Conservation (phyloP, 306 rosid species). For the Calophaca sinica region DNA sequence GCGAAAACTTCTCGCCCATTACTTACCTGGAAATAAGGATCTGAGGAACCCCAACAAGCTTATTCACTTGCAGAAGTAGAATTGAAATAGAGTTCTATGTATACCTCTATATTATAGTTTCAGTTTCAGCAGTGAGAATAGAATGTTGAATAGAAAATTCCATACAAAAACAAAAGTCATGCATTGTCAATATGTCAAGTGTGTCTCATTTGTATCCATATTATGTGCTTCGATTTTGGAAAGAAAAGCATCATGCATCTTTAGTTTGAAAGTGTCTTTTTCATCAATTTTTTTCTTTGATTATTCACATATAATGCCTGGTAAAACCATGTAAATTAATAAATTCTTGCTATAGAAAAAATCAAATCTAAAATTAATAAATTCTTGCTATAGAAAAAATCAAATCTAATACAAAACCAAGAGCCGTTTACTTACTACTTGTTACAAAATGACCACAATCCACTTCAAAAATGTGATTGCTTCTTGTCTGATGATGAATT, state of each 20-base stretch:
- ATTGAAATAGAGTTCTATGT: neutral
- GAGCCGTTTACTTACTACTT: conserved; percentile 26
- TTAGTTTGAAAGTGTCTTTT: conserved; percentile 4
- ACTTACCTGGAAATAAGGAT: conserved; percentile 70
- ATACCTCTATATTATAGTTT: neutral
- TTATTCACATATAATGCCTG: neutral
- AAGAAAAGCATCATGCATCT: neutral
- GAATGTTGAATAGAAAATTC: neutral
- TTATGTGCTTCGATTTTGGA: neutral
- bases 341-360: conserved; percentile 29
- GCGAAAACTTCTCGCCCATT: conserved; percentile 59
- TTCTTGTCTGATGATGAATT: conserved; percentile 61
- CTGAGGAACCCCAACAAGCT: neutral
- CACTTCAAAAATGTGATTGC: conserved; percentile 53
- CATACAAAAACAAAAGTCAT: neutral
- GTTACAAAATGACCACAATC: conserved; percentile 31
- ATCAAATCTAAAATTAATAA: conserved; percentile 22
- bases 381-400: conserved; percentile 32
- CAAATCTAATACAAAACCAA: conserved; percentile 39
- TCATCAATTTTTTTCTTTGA: conserved; percentile 11
- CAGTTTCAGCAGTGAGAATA: conserved; percentile 6
- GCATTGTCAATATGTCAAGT: neutral
- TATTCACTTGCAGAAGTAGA: conserved; percentile 20
- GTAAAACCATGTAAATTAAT: conserved; percentile 38
- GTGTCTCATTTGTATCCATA: neutral